A percentile compares a stretch with the other conserved stretches of the same genome.
Evolutionary conservation across 192 early-diverging fungal species (phyloP).

Genomic region (Nowakowskiella sp.): DNA sequence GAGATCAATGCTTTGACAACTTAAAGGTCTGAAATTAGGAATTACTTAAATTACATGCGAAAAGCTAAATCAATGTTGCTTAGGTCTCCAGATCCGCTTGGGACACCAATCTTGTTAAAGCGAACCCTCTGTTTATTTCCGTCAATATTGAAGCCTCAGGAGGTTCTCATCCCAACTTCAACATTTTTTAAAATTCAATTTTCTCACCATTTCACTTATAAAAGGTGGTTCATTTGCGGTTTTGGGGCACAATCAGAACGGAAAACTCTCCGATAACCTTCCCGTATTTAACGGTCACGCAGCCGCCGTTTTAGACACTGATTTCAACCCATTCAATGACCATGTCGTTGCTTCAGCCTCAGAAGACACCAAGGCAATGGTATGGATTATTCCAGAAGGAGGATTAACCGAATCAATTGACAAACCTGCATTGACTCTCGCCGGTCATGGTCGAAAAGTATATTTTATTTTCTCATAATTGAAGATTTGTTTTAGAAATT

Average conservation of each 20-base stretch:
- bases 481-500: neutral
- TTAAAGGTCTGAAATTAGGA: constrained; percentile 38
- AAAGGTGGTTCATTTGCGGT: constrained; percentile 93
- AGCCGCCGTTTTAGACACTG: constrained; percentile 92
- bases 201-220: neutral
- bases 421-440: constrained; percentile 69
- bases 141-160: constrained; percentile 51
- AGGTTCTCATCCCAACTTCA: constrained; percentile 17
- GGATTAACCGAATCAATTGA: constrained; percentile 62
- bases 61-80: constrained; percentile 2
- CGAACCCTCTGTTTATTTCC: constrained; percentile 75
- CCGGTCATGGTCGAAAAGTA: constrained; percentile 69
- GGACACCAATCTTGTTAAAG: constrained; percentile 96
- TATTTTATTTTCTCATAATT: neutral
- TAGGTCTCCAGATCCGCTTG: constrained; percentile 82
- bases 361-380: constrained; percentile 66
- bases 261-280: constrained; percentile 81
- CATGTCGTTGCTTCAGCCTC: constrained; percentile 74
- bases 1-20: constrained; percentile 92
- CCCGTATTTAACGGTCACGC: constrained; percentile 91
- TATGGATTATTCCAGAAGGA: constrained; percentile 89
- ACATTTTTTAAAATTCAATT: constrained; percentile 12
- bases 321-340: constrained; percentile 98
- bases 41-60: constrained; percentile 13
- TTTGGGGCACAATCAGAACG: constrained; percentile 68